Base-by-base conservation (phyloP, 768 basidiomycete species). In the Boletus barrowsii region DNA sequence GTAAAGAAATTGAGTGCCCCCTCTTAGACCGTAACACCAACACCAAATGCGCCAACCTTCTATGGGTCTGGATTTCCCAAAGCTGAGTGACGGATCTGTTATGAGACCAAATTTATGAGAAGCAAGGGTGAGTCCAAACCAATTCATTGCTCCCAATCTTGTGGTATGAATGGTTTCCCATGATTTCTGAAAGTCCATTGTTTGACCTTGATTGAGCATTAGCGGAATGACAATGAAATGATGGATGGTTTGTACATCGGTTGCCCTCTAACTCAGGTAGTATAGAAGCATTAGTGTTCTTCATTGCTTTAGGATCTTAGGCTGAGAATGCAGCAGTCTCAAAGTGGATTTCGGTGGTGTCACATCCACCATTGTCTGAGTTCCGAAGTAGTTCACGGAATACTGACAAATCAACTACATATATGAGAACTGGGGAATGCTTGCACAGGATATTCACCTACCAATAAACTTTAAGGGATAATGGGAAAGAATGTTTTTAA, bases 121-220 rank as follows among this genome's bases (percentile, higher is more conserved):
- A 37, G 30, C 1, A 39, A 9, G 9, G 18, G 15, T 10, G 24
- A 17, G 11, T 15, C 15, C 45, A 26, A 14, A 53, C 52, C 52
- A 10, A 53, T 53, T 30, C 3, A 24, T 18, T 32, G 39, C 33
- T 5, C 13, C 52, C 52, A 53, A 39, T 53, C 52, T 18, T 47
- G 1, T 4, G 10, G 2, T 86, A 63, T 26, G 14, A 53, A 35
- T 9, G 32, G 30, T 13, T 24, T 41, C 17, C 52, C 52, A 3
- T 53, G 20, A 13, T 53, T 53, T 26, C 9, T 53, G 45, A 47
- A 53, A 10, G 22, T 47, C 45, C 45, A 53, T 14, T 53, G 44
- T 3, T 2, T 4, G 7, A 53, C 51, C 51, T 46, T 33, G 37
- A 22, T 1, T 3, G 10, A 9, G 15, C 14, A 4, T 39, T 32